These are phyloP conservation scores for Mycena rebaudengoi DNA, from an alignment of 768 basidiomycete species.

Conservation along the genomic window DNA sequence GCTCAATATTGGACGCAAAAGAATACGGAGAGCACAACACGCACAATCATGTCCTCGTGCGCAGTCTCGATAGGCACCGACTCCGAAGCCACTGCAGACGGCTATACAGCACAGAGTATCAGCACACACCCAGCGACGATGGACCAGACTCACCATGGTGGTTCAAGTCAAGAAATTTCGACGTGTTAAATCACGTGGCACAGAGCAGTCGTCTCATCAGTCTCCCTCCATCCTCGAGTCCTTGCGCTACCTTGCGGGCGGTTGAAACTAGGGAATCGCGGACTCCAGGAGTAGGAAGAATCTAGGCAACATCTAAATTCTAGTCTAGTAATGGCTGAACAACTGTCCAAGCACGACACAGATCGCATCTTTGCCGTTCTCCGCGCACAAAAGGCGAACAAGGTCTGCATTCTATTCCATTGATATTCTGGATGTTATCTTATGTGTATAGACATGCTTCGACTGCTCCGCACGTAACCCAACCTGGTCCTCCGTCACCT, in stretches of 20 bases:
- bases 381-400: slow-evolving; percentile 88
- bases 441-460: slow-evolving; percentile 74
- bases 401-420: slow-evolving; percentile 50
- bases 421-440: neutral
- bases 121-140: neutral
- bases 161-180: too few relatives aligned
- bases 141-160: too few relatives aligned
- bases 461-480: slow-evolving; percentile 97
- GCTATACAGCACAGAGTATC: slow-evolving; percentile 37
- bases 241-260: too few relatives aligned
- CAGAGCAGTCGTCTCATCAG: too few relatives aligned
- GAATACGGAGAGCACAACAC: slow-evolving; percentile 40
- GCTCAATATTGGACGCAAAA: neutral
- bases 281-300: too few relatives aligned
- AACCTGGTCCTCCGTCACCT: slow-evolving; percentile 97
- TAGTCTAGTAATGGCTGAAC: slow-evolving; percentile 72
- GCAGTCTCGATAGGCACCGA: slow-evolving; percentile 91
- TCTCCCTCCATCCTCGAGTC: too few relatives aligned
- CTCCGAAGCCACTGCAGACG: slow-evolving; percentile 64
- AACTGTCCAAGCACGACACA: slow-evolving; percentile 84
- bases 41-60: slow-evolving; percentile 98
- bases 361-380: slow-evolving; percentile 87
- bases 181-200: too few relatives aligned
- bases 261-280: too few relatives aligned
- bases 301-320: too few relatives aligned